Conservation (phyloP, 805 yeast genomes). For the Sungouiozyma intestinalis region DNA sequence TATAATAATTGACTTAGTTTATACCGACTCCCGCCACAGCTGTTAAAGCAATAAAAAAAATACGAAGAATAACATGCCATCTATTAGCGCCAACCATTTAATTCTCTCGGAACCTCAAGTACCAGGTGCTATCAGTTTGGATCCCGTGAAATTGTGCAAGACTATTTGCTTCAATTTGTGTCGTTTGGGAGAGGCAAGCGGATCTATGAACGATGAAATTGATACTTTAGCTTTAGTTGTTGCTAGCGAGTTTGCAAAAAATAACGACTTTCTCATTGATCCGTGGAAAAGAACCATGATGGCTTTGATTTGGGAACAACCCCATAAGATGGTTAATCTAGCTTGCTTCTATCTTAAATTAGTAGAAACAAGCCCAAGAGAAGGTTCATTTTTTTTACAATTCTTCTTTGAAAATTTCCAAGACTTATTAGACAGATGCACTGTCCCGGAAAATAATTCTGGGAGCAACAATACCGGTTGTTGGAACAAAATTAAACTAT, state of each 20-base stretch:
- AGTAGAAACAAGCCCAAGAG: slow-evolving; percentile 44
- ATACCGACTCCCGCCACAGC: no score
- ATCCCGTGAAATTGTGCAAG: neutral
- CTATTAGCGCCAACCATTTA: neutral
- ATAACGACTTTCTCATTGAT: slow-evolving; percentile 41
- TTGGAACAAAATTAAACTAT: slow-evolving; percentile 57
- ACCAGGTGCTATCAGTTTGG: no score
- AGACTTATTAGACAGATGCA: slow-evolving; percentile 32
- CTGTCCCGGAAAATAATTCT: slow-evolving; percentile 5
- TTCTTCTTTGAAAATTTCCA: slow-evolving; percentile 52
- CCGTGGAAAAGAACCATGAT: slow-evolving; percentile 44
- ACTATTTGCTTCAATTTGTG: neutral
- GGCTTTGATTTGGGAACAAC: slow-evolving; percentile 71
- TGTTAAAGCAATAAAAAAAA: no score
- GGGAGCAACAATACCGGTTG: slow-evolving; percentile 33
- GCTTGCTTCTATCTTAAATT: slow-evolving; percentile 52
- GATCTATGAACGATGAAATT: slow-evolving; percentile 42
- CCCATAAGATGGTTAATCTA: slow-evolving; percentile 65
- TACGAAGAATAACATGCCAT: neutral
- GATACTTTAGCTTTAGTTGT: slow-evolving; percentile 53
- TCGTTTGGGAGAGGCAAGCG: slow-evolving; percentile 35
- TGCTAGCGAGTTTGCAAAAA: slow-evolving; percentile 45
- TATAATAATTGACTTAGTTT: no score
- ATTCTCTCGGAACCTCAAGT: no score
- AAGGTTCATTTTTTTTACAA: slow-evolving; percentile 54